Evolutionary conservation across 345 rosid species (phyloP), one percentile per base, ranked within the genome.

Genomic region (Pistacia atlantica): DNA sequence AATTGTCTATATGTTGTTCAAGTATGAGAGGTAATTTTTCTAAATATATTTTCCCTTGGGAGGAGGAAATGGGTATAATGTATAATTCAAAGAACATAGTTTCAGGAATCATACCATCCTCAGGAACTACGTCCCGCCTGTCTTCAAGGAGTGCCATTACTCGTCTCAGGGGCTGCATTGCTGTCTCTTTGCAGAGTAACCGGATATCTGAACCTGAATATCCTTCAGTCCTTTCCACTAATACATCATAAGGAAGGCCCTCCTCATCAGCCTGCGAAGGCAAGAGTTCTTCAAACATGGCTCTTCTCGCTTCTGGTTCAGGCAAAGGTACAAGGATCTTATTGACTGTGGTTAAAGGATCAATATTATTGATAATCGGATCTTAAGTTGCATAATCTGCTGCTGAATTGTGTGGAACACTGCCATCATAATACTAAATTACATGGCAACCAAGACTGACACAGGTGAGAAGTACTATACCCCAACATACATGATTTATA

Each of bases 241-340:
- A 77, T 38, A 87, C 56, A 80, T 93, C 94, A 66, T 85, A 92
- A 54, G 99, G 98, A 65, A 93, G 92, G 75, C 80, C 79, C 66
- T 86, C 89, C 58, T 92, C 89, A 2, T 81, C 92, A 0, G 86
- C 77, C 17, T 74, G 81, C 57, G 84, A 69, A 1, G 92, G 95
- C 70, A 96, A 79, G 52, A 96, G 97, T 83, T 87, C 91, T 89
- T 89, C 89, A 31, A 92, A 93, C 95, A 96, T 96, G 62, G 97
- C 92, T 81, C 86, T 87, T 88, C 99, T 91, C 75, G 98, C 99
- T 84, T 92, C 97, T 57, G 94, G 90, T 71, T 93, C 98, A 9
- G 98, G 99, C 77, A 96, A 92, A 66, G 97, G 99, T 35, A 96
- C 98, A 67, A 96, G 98, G 69, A 96, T 96, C 99, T 93, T 75